A percentile compares a stretch with the other conserved stretches of the same genome.
phyloP scores from a whole-genome alignment of 768 basidiomycete genomes.

The Mrakia blollopis region DNA sequence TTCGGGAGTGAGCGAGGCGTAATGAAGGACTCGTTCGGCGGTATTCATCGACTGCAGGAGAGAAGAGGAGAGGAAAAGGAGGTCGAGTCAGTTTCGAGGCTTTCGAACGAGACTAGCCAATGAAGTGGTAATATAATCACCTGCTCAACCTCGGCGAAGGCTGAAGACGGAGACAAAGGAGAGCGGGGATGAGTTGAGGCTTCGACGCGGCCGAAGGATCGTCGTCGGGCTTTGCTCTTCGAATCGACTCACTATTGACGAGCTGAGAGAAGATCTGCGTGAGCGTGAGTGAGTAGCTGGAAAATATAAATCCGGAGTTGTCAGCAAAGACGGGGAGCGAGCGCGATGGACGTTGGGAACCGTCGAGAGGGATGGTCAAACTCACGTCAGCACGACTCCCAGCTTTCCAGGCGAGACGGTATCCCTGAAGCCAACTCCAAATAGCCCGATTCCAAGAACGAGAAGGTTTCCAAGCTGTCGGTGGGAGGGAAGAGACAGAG shows the following conservation, averaged over 20 bases:
- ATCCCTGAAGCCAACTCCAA: slow-evolving; percentile 69
- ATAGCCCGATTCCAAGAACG: slow-evolving; percentile 64
- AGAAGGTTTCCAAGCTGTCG: slow-evolving; percentile 72
- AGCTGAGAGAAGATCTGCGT: slow-evolving; percentile 23
- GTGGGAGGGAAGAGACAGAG: slow-evolving; percentile 43
- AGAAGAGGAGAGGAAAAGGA: not conserved
- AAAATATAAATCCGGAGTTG: not conserved
- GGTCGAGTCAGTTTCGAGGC: too few relatives aligned
- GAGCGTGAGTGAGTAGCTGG: slow-evolving; percentile 13
- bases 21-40: slow-evolving; percentile 64
- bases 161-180: too few relatives aligned
- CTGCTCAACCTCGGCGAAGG: too few relatives aligned
- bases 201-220: too few relatives aligned
- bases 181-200: too few relatives aligned
- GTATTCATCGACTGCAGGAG: slow-evolving; percentile 59
- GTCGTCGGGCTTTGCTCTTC: too few relatives aligned
- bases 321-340: not conserved
- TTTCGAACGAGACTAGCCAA: too few relatives aligned
- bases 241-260: not conserved
- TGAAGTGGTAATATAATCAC: not conserved
- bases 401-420: slow-evolving; percentile 74
- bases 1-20: slow-evolving; percentile 61
- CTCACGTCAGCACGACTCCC: slow-evolving; percentile 71
- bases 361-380: slow-evolving; percentile 46
- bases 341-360: not conserved